Base-by-base conservation (phyloP, 2,329 filamentous ascomycete species). In the Rutstroemia sp. region DNA sequence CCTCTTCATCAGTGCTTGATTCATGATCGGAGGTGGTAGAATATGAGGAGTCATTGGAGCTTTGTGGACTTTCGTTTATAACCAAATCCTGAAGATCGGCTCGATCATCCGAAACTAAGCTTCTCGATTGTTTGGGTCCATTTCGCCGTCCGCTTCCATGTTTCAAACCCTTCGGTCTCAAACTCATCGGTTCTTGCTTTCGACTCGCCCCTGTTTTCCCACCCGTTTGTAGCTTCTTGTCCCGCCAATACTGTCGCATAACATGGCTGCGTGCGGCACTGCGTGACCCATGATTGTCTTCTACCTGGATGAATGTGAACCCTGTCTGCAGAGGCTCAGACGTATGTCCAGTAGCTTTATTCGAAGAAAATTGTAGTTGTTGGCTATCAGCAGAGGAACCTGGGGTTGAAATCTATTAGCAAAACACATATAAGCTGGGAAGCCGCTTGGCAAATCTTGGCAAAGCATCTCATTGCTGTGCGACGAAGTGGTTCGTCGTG, bases 161-260 rank as follows among this genome's bases (percentile, higher is more conserved):
- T 30, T 5, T 37, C 4, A 34, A 34, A 4, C 5, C 18, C 5
- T 38, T 45, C 7, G 27, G 10, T 3, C 6, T 37, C 19, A 25
- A 27, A 19, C 3, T 37, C 10, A 6, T n/a, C 10, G 8, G 23
- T 6, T 42, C 47, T 18, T 7, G 37, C 38, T 19, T 50, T 9
- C 38, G 1, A 19, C 2, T 8, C 7, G 8, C 46, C 23, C 30
- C 27, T 12, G 25, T 5, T 7, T 45, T 38, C 19, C 41, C 34
- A 6, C 9, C 6, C 8, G 14, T 45, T 19, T 45, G 53, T 16
- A 50, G 7, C 38, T 18, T 55, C 23, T 44, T 55, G 21, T 44
- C 37, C 10, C 19, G 18, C 39, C 53, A 55, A n/a, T 50, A 51
- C 14, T 50, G 38, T 19, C 53, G 53, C 47, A 45, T 51, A 16